Base-by-base conservation (phyloP, 192 early-diverging fungal species). In the Rhizophagus clarus region DNA sequence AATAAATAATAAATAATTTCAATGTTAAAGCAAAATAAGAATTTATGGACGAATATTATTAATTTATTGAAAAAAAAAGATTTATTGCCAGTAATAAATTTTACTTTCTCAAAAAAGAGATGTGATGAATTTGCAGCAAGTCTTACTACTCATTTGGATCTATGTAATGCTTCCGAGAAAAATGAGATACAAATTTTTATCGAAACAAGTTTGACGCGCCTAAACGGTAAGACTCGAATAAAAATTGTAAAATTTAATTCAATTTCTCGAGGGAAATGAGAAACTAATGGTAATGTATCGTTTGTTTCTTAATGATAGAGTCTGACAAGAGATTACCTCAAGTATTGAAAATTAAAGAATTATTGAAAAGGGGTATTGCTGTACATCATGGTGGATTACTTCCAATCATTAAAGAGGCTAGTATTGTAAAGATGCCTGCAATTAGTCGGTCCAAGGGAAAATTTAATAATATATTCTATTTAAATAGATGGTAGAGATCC, bases 321-420 rank as follows among this genome's bases (percentile, higher is more conserved):
- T 90, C 91, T 10, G 97, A 99, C 83, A 90, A 90, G 47, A 86
- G 92, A 72, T 85, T 99, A 63, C 97, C 97, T 7, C 98, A 99
- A 86, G 90, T 99, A 61, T 74, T 92, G 15, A 90, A 91, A 24
- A 95, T 96, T 87, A 87, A 93, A 28, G 94, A 95, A 34, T 85
- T 97, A 80, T 85, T 99, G 37, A 87, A 86, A 74, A 93, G 96
- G 72, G 98, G 98, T 51, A 96, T 99, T 75, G 98, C 95, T 11
- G 96, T 99, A 24, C 98, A 99, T 88, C 98, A 99, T 82, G 91
- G 95, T 74, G 98, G 98, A 56, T 88, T 98, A 51, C 89, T 99
- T 71, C 98, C 98, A 9, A 97, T 99, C 80, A 89, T 99, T 72
- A 99, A 99, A 86, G 98, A 99, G 86, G 89, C 90, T 79, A 56